Evolutionary conservation across 148 eudicot species (phyloP), one percentile per base, ranked within the genome.

Genomic region (Polygonum aviculare): DNA sequence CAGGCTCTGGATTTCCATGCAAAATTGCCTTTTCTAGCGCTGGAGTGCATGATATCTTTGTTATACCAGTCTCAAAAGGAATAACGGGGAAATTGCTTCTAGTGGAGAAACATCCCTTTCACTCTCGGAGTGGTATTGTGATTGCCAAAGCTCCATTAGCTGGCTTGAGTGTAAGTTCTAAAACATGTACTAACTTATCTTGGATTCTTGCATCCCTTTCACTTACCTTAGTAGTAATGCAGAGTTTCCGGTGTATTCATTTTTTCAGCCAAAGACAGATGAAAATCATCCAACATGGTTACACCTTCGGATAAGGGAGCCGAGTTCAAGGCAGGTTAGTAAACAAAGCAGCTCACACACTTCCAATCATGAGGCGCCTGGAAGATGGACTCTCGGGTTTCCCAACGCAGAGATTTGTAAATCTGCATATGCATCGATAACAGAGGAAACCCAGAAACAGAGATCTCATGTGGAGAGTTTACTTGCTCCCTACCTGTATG

Each of bases 361-460:
- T 60, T 71, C 77, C 22, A 65, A 40, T 70, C 69, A 72, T n/a
- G 83, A 78, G 70, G 70, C 73, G 16, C 80, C 81, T 76, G 86
- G 84, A 10, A 87, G 81, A 80, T 87, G 90, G 90, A 84, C 86
- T 45, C 82, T 87, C 31, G 90, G 90, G 75, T 87, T 85, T 76
- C 18, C 85, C 19, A 78, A 85, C 73, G 74, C 80, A 71, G 82
- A 73, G 63, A 84, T 83, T 22, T 87, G 90, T 31, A 79, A 79
- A 62, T 82, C 83, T 76, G 90, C 90, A 63, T 74, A 69, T 52
- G 71, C 81, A 60, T 52, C 78, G 41, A 77, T 87, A 78, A 62
- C 76, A 57, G 86, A 85, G 76, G 90, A 87, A 85, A 84, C 84
- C 47, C 44, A 57, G 60, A 87, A 83, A 81, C 90, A 83, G 78